phyloP scores from a whole-genome alignment of 352 stramenopile species.

The Phytopythium helicoides region DNA sequence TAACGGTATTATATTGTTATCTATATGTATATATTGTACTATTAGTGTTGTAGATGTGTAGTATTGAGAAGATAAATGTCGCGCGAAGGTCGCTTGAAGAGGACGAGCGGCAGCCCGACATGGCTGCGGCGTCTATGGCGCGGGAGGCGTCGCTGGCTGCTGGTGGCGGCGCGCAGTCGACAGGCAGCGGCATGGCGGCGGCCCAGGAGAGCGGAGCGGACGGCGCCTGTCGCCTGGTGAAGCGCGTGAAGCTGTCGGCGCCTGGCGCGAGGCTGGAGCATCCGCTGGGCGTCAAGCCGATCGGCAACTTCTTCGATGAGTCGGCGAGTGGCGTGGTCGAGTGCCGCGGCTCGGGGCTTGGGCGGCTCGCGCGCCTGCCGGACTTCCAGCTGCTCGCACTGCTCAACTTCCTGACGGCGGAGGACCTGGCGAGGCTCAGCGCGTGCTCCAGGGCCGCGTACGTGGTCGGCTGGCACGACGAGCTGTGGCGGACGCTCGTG shows the following conservation, averaged over 20 bases:
- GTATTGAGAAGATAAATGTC: not conserved
- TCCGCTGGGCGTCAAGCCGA: constrained; percentile 78
- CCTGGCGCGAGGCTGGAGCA: constrained; percentile 39
- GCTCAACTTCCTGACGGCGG: constrained; percentile 54
- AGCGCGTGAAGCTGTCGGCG: constrained; percentile 23
- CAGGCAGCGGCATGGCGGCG: constrained; percentile 7
- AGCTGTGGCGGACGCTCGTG: constrained; percentile 80
- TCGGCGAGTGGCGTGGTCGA: constrained; percentile 51
- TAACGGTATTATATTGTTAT: not conserved
- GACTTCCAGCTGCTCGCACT: constrained; percentile 67
- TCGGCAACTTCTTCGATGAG: constrained; percentile 81
- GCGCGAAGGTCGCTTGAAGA: constrained; percentile 1
- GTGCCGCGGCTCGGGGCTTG: constrained; percentile 58
- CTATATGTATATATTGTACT: not conserved
- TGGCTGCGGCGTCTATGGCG: constrained; percentile 6
- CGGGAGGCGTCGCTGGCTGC: not conserved
- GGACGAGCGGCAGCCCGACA: not conserved
- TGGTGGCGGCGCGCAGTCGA: not conserved
- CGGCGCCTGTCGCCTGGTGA: constrained; percentile 22
- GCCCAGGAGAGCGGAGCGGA: constrained; percentile 8
- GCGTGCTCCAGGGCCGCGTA: constrained; percentile 62
- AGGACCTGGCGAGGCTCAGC: constrained; percentile 42
- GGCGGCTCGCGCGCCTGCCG: constrained; percentile 41
- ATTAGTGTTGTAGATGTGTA: not conserved
- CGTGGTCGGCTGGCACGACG: constrained; percentile 70